Percentiles rank a stretch among this genome's conserved stretches.
phyloP scores from a whole-genome alignment of 2,329 filamentous ascomycete genomes.

The Fusarium clavum region DNA sequence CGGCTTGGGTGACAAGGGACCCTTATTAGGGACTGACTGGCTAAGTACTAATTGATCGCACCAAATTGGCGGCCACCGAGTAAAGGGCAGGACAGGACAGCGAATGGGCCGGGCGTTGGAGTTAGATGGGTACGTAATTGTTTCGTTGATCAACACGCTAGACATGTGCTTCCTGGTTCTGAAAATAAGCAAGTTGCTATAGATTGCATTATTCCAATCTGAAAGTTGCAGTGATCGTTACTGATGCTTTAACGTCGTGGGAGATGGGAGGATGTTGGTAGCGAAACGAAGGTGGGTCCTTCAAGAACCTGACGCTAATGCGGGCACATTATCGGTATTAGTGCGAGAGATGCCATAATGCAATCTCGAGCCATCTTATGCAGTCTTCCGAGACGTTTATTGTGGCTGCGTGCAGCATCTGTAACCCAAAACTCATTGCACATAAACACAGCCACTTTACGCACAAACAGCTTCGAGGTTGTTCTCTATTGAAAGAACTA shows the following conservation, averaged over 20 bases:
- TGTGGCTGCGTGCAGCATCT: constrained; percentile 29
- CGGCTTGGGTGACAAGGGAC: constrained; percentile 40
- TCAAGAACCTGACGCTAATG: constrained; percentile 26
- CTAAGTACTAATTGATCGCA: constrained; percentile 25
- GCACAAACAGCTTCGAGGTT: constrained; percentile 7
- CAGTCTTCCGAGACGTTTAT: constrained; percentile 5
- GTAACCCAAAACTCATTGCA: neutral
- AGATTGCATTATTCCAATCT: constrained; percentile 16
- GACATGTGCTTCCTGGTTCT: neutral
- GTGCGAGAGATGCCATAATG: constrained; percentile 3
- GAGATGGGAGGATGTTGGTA: constrained; percentile 14
- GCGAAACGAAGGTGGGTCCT: constrained; percentile 37
- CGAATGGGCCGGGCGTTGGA: constrained; percentile 18
- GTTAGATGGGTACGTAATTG: neutral
- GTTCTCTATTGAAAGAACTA: neutral
- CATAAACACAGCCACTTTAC: constrained; percentile 28
- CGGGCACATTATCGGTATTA: constrained; percentile 16
- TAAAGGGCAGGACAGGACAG: constrained; percentile 11
- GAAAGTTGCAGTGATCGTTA: constrained; percentile 27
- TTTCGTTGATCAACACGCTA: neutral
- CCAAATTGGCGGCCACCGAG: constrained; percentile 36
- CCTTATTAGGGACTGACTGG: constrained; percentile 40
- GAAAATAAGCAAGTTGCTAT: constrained; percentile 12
- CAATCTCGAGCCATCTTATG: constrained; percentile 7
- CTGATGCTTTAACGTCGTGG: constrained; percentile 27